Evolutionary conservation across 1,139 yeast genomes (phyloP).

Genomic region (Debaryomyces nepalensis): DNA sequence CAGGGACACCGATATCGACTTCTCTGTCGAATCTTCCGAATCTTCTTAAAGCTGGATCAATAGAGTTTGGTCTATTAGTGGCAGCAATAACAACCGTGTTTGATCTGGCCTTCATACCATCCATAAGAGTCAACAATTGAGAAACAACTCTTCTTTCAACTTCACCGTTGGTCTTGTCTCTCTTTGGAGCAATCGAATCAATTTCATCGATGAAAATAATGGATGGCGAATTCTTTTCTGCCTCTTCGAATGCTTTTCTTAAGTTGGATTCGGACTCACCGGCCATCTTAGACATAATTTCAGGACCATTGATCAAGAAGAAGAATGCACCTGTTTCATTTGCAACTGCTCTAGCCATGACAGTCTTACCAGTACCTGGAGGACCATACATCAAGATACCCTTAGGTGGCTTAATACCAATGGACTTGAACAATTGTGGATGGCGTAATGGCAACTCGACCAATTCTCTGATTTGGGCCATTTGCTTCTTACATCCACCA

Average conservation of each 20-base stretch:
- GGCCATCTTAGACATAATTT: slow-evolving; percentile 99
- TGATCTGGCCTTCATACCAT: slow-evolving; percentile 99
- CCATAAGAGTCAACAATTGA: slow-evolving; percentile 95
- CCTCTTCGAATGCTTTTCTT: slow-evolving; percentile 98
- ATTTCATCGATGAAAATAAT: slow-evolving; percentile 98
- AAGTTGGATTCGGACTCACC: slow-evolving; percentile 98
- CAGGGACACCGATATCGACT: slow-evolving; percentile 98
- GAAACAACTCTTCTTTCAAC: slow-evolving; percentile 97
- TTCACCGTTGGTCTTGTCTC: slow-evolving; percentile 99
- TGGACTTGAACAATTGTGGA: slow-evolving; percentile 94
- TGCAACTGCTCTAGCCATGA: slow-evolving; percentile 99
- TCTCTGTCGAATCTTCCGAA: slow-evolving; percentile 99
- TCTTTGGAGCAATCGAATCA: slow-evolving; percentile 98
- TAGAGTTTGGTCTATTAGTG: slow-evolving; percentile 97
- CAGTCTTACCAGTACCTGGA: slow-evolving; percentile 98
- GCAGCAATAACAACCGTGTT: slow-evolving; percentile 89
- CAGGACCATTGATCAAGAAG: slow-evolving; percentile 99
- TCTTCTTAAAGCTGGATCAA: slow-evolving; percentile 97
- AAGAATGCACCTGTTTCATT: slow-evolving; percentile 99
- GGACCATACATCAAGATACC: slow-evolving; percentile 98
- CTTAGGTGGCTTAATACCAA: slow-evolving; percentile 97
- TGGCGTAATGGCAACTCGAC: slow-evolving; percentile 97
- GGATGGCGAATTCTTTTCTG: slow-evolving; percentile 97
- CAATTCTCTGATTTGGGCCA: slow-evolving; percentile 97
- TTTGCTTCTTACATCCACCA: slow-evolving; percentile 98